A percentile compares a stretch with the other conserved stretches of the same genome.
Evolutionary conservation across 208 protist species (phyloP).

Genomic region (Crithidia mellificae): DNA sequence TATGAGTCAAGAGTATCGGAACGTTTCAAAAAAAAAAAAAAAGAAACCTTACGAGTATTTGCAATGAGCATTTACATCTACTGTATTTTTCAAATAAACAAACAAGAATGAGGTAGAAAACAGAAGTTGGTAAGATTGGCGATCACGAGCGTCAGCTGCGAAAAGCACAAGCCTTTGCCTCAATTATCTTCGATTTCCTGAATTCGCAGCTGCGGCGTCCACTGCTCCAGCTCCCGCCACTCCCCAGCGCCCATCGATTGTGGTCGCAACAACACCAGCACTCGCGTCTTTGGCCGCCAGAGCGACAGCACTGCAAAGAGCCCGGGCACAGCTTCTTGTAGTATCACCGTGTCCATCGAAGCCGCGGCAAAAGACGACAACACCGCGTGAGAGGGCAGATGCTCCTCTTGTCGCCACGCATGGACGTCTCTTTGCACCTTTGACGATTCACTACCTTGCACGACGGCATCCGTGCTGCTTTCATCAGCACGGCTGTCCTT

Average conservation of each 20-base stretch:
- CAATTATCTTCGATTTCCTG: conserved; percentile 5
- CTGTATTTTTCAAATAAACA: no score
- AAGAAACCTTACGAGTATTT: no score
- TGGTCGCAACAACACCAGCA: conserved; percentile 13
- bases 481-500: neutral
- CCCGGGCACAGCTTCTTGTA: conserved; percentile 12
- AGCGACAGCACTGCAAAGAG: conserved; percentile 13
- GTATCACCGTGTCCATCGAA: neutral
- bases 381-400: no score
- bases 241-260: neutral
- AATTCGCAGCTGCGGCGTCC: conserved; percentile 14
- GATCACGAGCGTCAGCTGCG: no score
- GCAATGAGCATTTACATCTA: no score
- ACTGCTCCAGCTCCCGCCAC: conserved; percentile 13
- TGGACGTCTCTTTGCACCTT: no score
- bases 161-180: no score
- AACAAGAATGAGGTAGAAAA: neutral
- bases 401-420: no score
- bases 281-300: conserved; percentile 1
- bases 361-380: no score
- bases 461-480: neutral
- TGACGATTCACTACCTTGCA: no score
- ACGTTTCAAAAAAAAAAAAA: no score
- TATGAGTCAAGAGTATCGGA: no score
- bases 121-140: neutral